Base-by-base conservation (phyloP, 192 early-diverging fungal genomes). In the Backusella parvicylindrica region DNA sequence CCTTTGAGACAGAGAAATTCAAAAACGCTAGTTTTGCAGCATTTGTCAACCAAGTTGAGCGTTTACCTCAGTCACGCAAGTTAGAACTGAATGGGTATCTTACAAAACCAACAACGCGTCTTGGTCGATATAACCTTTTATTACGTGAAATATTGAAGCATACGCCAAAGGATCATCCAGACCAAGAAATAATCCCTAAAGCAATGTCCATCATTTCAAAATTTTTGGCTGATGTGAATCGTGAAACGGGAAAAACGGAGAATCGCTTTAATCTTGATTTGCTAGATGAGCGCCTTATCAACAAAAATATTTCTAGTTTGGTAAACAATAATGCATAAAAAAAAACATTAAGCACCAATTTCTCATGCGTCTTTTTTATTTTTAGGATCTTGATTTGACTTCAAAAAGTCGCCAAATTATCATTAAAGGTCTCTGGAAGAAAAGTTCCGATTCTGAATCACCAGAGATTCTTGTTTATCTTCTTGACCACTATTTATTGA, bases 31-130 rank as follows among this genome's bases (percentile, higher is more conserved):
- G 74, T 30, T 91, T 98, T 67, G 85, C 83, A 28, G 89, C 88
- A 72, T 98, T 98, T 84, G 85, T 98, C n/a, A 88, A 89, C 68
- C 89, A 89, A 81, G 64, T 63, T 3, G 92, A 94, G 60, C 86
- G 91, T 12, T 76, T 82, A 21, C 94, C 96, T 15, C 91, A 94
- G 80, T 91, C 90, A 70, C 87, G 95, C 36, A 95, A 93, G 73
- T 82, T 98, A 37, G 90, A 93, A 50, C 80, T 96, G 18, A 92
- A 95, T 84, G 93, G 92, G 68, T 98, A 97, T 83, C 79, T 98
- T 65, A 92, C 90, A 1, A 89, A 94, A 26, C 97, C 97, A 7
- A 93, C 93, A 0, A 93, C 95, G 16, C 89, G 95, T 18, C 78
- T 97, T 67, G 95, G 92, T 18, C 86, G 95, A 68, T 99, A 97